Evolutionary conservation across 331 rosid species (phyloP).

Genomic region (Stylosanthes scabra): DNA sequence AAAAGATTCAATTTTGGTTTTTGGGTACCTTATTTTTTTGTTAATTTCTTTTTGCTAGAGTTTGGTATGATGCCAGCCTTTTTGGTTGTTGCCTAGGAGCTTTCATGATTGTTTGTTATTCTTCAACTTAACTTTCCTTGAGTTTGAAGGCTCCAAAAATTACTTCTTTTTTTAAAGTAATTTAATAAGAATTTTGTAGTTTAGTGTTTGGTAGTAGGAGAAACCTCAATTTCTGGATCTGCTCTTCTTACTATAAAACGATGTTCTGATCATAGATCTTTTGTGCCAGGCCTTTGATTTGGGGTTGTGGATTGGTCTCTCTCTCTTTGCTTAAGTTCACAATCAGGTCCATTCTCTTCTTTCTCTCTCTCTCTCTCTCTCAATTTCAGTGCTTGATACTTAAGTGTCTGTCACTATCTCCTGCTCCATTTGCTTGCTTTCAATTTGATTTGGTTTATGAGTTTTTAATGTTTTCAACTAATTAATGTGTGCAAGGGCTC

Average conservation of each 20-base stretch:
- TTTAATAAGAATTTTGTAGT: constrained; percentile 1
- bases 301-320: constrained; percentile 43
- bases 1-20: not conserved
- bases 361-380: constrained; percentile 7
- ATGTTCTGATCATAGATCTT: constrained; percentile 37
- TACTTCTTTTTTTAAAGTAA: constrained; percentile 27
- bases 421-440: not conserved
- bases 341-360: constrained; percentile 30
- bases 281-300: constrained; percentile 45
- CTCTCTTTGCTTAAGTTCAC: constrained; percentile 27
- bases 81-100: constrained; percentile 48
- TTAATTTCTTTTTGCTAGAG: constrained; percentile 15
- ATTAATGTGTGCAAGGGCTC: not conserved
- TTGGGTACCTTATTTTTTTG: not conserved
- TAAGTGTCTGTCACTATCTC: not conserved
- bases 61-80: constrained; percentile 46
- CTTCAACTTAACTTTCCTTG: constrained; percentile 55
- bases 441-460: not conserved
- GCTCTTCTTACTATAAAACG: constrained; percentile 47
- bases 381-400: not conserved
- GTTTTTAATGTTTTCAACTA: not conserved
- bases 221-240: constrained; percentile 31
- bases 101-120: constrained; percentile 44
- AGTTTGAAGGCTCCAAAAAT: constrained; percentile 51
- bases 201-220: constrained; percentile 54